Base-by-base conservation (phyloP, 208 protist species). In the Trypanosoma scelopori region DNA sequence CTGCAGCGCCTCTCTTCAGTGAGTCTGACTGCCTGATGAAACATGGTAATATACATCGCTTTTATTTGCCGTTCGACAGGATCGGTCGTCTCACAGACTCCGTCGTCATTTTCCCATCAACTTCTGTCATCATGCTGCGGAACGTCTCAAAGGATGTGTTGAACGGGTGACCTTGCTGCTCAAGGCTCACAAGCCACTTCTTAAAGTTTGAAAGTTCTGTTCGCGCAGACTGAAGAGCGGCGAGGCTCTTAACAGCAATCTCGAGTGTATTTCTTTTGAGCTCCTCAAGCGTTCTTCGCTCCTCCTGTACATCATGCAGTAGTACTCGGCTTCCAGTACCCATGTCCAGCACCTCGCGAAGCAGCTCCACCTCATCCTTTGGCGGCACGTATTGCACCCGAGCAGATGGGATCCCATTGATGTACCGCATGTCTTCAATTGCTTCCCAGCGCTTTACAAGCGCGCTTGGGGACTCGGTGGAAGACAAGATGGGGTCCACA, bases 271-370 rank as follows among this genome's bases (percentile, higher is more conserved):
- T 65, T 6, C 42, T 56, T 28, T 65, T 45, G 42, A n/a, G 16
- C 12, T 65, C 57, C n/a, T 81, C 58, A 3, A 93, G 71, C 5
- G 15, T 42, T 4, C 52, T 56, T 1, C 67, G 72, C 45, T 74
- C 82, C 28, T 61, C 62, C 9, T 73, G 61, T 27, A 91, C 70
- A 51, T 91, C 87, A 18, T 57, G 62, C 78, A 89, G 78, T 15
- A 93, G 57, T 12, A 65, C 74, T 11, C 74, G 73, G 65, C 78
- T 83, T 6, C 74, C 82, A 5, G 85, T 87, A 20, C 87, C 87
- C 80, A 93, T 91, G 5, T 76, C 72, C 23, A 91, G 75, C 65
- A 89, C 82, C 22, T 84, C 74, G n/a, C 79, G 82, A 50, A 93
- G 84, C 53, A 93, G 56, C 53, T 60, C 42, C 45, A 91, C 74